A percentile compares a stretch with the other conserved stretches of the same genome.
These are phyloP conservation scores for Penicillium herquei DNA, from an alignment of 495 filamentous ascomycete species.

Conservation along the genomic window DNA sequence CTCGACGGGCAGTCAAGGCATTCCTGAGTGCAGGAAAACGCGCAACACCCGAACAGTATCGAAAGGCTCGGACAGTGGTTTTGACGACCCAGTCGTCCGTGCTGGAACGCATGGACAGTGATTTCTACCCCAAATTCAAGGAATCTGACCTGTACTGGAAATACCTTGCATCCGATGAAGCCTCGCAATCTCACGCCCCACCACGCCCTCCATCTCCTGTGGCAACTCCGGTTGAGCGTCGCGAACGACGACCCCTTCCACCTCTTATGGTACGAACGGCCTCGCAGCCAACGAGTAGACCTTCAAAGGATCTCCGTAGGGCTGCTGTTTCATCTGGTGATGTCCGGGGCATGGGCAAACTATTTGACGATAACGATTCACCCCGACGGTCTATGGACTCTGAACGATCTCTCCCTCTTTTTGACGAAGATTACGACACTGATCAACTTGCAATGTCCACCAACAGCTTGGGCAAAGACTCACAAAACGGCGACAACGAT, in stretches of 20 bases:
- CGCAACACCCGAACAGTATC: slow-evolving; percentile 79
- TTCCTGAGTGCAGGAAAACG: slow-evolving; percentile 76
- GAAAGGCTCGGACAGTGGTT: slow-evolving; percentile 76
- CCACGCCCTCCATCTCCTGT: slow-evolving; percentile 19
- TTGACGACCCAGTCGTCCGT: slow-evolving; percentile 78
- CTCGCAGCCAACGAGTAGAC: slow-evolving; percentile 35
- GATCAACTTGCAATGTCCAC: slow-evolving; percentile 61
- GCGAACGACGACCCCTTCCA: slow-evolving; percentile 42
- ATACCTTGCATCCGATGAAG: slow-evolving; percentile 85
- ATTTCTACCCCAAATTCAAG: slow-evolving; percentile 81
- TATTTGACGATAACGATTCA: slow-evolving; percentile 48
- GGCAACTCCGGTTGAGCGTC: slow-evolving; percentile 26
- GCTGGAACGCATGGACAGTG: slow-evolving; percentile 76
- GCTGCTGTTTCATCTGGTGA: slow-evolving; percentile 60
- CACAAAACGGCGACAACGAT: slow-evolving; percentile 46
- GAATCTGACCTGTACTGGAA: slow-evolving; percentile 94
- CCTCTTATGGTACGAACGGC: slow-evolving; percentile 40
- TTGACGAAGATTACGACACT: slow-evolving; percentile 66
- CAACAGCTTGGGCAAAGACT: slow-evolving; percentile 54
- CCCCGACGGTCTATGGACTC: slow-evolving; percentile 58
- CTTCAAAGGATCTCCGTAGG: slow-evolving; percentile 51
- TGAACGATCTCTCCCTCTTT: slow-evolving; percentile 53
- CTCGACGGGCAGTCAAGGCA: slow-evolving; percentile 64
- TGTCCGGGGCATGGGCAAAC: slow-evolving; percentile 40
- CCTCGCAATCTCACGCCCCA: slow-evolving; percentile 45